A percentile compares a stretch with the other conserved stretches of the same genome.
phyloP scores from a whole-genome alignment of 1,284 basidiomycete species.

The Sporisorium reilianum region DNA sequence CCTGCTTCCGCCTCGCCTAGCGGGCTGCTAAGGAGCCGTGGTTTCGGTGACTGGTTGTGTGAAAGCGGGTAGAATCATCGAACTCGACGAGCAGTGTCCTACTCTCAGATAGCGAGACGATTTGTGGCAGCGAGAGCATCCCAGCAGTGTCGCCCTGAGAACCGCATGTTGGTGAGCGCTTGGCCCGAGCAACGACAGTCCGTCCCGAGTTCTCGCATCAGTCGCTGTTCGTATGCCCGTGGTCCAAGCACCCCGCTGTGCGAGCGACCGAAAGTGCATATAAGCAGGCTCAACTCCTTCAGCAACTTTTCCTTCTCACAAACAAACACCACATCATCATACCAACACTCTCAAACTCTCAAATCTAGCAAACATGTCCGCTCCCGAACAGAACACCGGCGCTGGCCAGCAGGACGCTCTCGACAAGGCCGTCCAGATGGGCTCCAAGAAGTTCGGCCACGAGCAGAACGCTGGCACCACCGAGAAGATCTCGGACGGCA shows the following conservation, averaged over 20 bases:
- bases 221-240: not conserved
- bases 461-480: constrained; percentile 44
- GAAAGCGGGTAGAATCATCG: no score
- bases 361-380: constrained; percentile 31
- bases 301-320: not conserved
- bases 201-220: constrained; percentile 4
- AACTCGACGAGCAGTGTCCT: not conserved
- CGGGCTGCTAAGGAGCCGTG: not conserved
- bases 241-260: not conserved
- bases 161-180: not conserved
- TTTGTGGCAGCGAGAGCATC: not conserved
- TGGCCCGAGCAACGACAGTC: constrained; percentile 1
- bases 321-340: not conserved
- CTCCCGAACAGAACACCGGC: constrained; percentile 32
- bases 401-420: constrained; percentile 55
- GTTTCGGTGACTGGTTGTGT: constrained; percentile 6
- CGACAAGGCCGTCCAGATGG: constrained; percentile 54
- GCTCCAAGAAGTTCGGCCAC: constrained; percentile 49
- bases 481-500: constrained; percentile 62
- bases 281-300: not conserved
- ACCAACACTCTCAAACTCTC: not conserved
- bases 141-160: not conserved
- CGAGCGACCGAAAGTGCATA: not conserved
- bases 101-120: no score
- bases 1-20: constrained; percentile 19